These are phyloP conservation scores for Lunasporangiospora selenospora DNA, from an alignment of 192 early-diverging fungal genomes.

Conservation along the genomic window DNA sequence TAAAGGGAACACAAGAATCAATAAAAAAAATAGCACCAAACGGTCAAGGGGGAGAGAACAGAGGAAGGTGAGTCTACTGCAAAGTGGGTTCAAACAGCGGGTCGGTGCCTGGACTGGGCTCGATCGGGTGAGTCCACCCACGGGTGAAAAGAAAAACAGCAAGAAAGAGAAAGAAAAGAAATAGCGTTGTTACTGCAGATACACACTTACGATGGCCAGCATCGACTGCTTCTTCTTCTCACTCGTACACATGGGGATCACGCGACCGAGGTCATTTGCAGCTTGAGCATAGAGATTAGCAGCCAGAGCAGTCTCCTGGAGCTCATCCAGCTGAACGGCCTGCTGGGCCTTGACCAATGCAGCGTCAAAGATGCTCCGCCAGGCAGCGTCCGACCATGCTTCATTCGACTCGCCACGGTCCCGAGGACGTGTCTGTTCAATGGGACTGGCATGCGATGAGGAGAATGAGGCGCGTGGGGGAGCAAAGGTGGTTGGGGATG, in stretches of 20 bases:
- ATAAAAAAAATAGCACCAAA: not conserved
- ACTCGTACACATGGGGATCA: slow-evolving; percentile 45
- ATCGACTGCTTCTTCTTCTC: slow-evolving; percentile 49
- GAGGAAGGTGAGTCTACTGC: not conserved
- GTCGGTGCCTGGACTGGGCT: too few relatives aligned
- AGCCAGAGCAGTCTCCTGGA: slow-evolving; percentile 32
- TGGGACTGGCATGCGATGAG: slow-evolving; percentile 22
- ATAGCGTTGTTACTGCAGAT: too few relatives aligned
- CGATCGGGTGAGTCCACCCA: too few relatives aligned
- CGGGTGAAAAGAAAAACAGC: not conserved
- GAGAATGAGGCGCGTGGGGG: slow-evolving; percentile 30
- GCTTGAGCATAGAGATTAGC: slow-evolving; percentile 44
- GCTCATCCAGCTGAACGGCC: slow-evolving; percentile 41
- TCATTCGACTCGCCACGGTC: too few relatives aligned
- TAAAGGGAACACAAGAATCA: not conserved
- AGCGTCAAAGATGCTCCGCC: slow-evolving; percentile 43
- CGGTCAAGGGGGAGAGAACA: not conserved
- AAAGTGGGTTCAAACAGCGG: not conserved
- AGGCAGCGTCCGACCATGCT: slow-evolving; percentile 15
- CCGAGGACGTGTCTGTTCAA: slow-evolving; percentile 5
- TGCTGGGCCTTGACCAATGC: slow-evolving; percentile 44
- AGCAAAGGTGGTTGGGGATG: slow-evolving; percentile 2
- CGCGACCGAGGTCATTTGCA: slow-evolving; percentile 38
- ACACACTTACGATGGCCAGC: slow-evolving; percentile 38
- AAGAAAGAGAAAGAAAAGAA: not conserved